Conservation (phyloP, 257 asterid species). For the Osmanthus fragrans region DNA sequence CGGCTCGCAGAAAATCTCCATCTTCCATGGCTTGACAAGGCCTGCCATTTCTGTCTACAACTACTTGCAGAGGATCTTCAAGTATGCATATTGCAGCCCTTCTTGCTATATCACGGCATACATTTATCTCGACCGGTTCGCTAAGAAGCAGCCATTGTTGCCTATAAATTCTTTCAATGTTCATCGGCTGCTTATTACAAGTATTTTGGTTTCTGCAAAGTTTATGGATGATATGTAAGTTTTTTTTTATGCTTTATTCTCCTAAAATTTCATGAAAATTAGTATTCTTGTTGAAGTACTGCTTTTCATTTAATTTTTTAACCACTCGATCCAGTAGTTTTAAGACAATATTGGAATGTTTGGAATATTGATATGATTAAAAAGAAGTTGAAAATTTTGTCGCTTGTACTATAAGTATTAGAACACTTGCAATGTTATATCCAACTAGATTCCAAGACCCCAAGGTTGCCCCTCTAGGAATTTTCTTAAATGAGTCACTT, state of each 20-base stretch:
- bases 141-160: slow-evolving; percentile 52
- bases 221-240: slow-evolving; percentile 85
- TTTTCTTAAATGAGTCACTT: no score
- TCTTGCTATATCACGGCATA: slow-evolving; percentile 64
- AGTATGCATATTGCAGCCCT: slow-evolving; percentile 76
- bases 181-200: slow-evolving; percentile 70
- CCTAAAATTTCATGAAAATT: not conserved
- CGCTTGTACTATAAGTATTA: not conserved
- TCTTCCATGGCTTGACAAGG: slow-evolving; percentile 53
- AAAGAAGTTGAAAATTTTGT: no score
- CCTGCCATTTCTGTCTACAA: slow-evolving; percentile 52
- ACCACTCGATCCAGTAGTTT: not conserved
- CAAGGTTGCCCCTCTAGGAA: no score
- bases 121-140: slow-evolving; percentile 67
- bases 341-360: no score
- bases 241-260: not conserved
- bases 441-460: no score
- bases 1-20: slow-evolving; percentile 34
- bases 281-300: not conserved
- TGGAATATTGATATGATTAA: not conserved
- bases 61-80: slow-evolving; percentile 69
- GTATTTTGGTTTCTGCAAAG: slow-evolving; percentile 67
- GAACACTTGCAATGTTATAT: not conserved
- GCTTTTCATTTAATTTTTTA: not conserved
- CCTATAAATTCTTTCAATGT: slow-evolving; percentile 64